phyloP scores from a whole-genome alignment of 495 filamentous ascomycete species.

The Xylaria sp. region DNA sequence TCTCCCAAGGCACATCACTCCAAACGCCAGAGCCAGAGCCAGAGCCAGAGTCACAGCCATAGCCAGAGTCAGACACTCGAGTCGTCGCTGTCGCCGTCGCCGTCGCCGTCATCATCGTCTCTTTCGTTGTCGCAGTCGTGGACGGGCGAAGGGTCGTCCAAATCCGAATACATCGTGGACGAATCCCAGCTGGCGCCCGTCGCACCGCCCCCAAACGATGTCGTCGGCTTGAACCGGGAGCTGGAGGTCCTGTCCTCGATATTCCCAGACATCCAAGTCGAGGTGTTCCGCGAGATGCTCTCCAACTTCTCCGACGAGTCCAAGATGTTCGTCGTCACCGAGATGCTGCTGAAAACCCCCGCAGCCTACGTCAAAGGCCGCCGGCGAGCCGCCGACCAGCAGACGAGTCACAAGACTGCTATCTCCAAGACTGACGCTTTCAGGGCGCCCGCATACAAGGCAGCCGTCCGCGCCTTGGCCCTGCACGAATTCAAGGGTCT shows the following conservation, averaged over 20 bases:
- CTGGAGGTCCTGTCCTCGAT: conserved; percentile 74
- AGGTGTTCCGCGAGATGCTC: conserved; percentile 93
- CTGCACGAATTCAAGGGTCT: conserved; percentile 85
- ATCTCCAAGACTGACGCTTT: conserved; percentile 77
- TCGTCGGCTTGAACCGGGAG: conserved; percentile 76
- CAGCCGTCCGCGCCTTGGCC: conserved; percentile 66
- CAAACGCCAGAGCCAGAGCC: conserved; percentile 3
- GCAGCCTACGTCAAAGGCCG: conserved; percentile 76
- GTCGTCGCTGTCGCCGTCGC: not conserved
- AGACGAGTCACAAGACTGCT: conserved; percentile 33
- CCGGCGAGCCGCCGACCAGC: conserved; percentile 62
- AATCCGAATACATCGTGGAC: conserved; percentile 35
- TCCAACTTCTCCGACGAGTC: conserved; percentile 81
- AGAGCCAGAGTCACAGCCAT: too few species aligned
- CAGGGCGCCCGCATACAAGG: conserved; percentile 73
- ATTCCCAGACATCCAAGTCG: conserved; percentile 86
- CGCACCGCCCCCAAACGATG: conserved; percentile 58
- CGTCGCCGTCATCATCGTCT: not conserved
- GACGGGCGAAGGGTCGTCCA: not conserved
- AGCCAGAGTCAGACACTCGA: not conserved
- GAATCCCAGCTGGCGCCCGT: conserved; percentile 51
- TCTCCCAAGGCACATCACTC: not conserved
- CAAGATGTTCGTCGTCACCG: conserved; percentile 81
- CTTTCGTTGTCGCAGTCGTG: not conserved
- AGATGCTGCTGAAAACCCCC: conserved; percentile 80